Percentiles rank a stretch among this genome's conserved stretches.
Conservation (phyloP, 2,329 filamentous ascomycete species). For the Epichloe amarillans region DNA sequence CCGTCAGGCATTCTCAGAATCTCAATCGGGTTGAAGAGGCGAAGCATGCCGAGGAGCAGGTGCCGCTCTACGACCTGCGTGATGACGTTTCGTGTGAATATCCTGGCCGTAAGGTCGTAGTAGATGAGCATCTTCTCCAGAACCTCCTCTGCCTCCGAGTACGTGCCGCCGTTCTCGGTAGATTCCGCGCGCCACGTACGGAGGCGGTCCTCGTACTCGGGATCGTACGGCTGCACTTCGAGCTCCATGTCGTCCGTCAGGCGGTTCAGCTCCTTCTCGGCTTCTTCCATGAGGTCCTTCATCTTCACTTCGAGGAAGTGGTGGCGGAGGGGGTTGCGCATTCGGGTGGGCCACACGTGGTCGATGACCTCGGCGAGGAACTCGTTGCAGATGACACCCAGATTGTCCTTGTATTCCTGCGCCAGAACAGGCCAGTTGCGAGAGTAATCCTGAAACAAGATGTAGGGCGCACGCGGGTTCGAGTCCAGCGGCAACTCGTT, state of each 20-base stretch:
- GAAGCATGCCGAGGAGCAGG: constrained; percentile 36
- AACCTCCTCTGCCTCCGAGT: constrained; percentile 38
- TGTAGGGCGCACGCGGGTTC: constrained; percentile 39
- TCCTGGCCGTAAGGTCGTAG: constrained; percentile 38
- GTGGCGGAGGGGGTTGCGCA: constrained; percentile 35
- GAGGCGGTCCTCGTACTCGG: constrained; percentile 38
- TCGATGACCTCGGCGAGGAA: constrained; percentile 38
- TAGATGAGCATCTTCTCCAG: constrained; percentile 44
- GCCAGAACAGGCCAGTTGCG: constrained; percentile 38
- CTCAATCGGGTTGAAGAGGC: constrained; percentile 38
- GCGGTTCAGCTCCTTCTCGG: constrained; percentile 31
- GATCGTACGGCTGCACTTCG: constrained; percentile 39
- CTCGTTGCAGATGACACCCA: constrained; percentile 40
- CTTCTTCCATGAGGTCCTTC: constrained; percentile 31
- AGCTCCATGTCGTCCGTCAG: constrained; percentile 38
- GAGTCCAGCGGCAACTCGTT: constrained; percentile 40
- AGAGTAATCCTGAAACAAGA: constrained; percentile 39
- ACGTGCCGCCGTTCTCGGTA: constrained; percentile 30
- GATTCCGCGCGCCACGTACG: constrained; percentile 31
- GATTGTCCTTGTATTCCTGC: constrained; percentile 40
- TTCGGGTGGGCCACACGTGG: constrained; percentile 35
- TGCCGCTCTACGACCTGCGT: constrained; percentile 39
- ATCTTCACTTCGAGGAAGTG: constrained; percentile 37
- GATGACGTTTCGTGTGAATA: constrained; percentile 38
- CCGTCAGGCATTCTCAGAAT: constrained; percentile 32